phyloP scores from a whole-genome alignment of 352 stramenopile genomes.

The Globisporangium okanoganense region DNA sequence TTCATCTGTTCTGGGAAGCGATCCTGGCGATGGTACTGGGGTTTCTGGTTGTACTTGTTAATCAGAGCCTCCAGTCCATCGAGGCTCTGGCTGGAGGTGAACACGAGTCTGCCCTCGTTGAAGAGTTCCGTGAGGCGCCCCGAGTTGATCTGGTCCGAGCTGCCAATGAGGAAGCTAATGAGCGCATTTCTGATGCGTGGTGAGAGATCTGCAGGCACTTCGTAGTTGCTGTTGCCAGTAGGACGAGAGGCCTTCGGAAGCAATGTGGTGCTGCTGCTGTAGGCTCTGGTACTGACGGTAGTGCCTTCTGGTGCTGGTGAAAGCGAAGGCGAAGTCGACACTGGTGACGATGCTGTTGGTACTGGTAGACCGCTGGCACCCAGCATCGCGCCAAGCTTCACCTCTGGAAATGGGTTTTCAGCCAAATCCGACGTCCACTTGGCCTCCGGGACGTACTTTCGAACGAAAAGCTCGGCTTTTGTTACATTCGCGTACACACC shows the following conservation, averaged over 20 bases:
- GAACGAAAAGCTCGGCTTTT: background rate
- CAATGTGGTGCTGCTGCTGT: no score
- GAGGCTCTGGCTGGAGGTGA: no score
- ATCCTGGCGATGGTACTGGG: no score
- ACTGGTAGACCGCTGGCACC: background rate
- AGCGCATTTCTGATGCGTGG: background rate
- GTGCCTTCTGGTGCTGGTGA: background rate
- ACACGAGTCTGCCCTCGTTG: no score
- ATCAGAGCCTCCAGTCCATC: no score
- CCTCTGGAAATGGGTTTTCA: background rate
- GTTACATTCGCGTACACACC: background rate
- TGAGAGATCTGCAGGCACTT: background rate
- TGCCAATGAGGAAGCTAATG: background rate
- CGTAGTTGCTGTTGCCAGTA: background rate
- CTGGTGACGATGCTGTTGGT: background rate
- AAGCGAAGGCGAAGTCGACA: background rate
- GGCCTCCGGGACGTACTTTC: background rate
- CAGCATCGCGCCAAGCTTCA: background rate
- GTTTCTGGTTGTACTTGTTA: no score
- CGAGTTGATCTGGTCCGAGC: no score
- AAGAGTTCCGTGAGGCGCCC: no score
- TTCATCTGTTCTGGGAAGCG: no score
- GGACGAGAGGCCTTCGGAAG: no score
- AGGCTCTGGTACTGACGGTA: no score
- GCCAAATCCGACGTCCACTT: background rate